Evolutionary conservation across 1,284 basidiomycete genomes (phyloP).

Genomic region (Pyrrhoderma noxium): DNA sequence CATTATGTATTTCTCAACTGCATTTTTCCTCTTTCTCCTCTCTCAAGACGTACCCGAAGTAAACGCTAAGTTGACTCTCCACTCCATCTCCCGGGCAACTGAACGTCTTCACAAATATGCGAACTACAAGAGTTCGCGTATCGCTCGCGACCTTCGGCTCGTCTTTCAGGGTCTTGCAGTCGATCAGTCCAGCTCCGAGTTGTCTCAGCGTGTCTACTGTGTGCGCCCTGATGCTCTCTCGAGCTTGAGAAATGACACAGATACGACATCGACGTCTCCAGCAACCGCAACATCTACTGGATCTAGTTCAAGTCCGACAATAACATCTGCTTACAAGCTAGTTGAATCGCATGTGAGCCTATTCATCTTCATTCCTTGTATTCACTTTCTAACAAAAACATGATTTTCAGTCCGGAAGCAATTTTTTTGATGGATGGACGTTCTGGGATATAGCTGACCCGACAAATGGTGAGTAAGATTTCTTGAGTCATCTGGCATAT

Average conservation of each 20-base stretch:
- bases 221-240: constrained; percentile 12
- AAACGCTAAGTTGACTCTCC: constrained; percentile 10
- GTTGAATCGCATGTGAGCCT: constrained; percentile 15
- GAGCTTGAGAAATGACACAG: constrained; percentile 2
- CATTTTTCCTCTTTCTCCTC: constrained; percentile 13
- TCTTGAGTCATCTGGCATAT: no score
- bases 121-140: constrained; percentile 42
- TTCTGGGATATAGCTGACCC: constrained; percentile 72
- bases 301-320: constrained; percentile 5
- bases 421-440: constrained; percentile 77
- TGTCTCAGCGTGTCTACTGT: constrained; percentile 14
- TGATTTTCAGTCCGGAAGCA: constrained; percentile 43
- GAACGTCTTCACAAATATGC: constrained; percentile 36
- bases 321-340: constrained; percentile 16
- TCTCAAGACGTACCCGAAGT: constrained; percentile 4
- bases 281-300: constrained; percentile 7
- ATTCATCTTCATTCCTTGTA: neutral
- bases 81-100: constrained; percentile 11
- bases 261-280: constrained; percentile 13
- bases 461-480: constrained; percentile 54
- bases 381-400: neutral
- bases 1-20: constrained; percentile 9
- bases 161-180: constrained; percentile 45
- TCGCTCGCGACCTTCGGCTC: constrained; percentile 61
- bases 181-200: constrained; percentile 22